Evolutionary conservation across 495 filamentous ascomycete species (phyloP).

Genomic region (Xylaria bambusicola): DNA sequence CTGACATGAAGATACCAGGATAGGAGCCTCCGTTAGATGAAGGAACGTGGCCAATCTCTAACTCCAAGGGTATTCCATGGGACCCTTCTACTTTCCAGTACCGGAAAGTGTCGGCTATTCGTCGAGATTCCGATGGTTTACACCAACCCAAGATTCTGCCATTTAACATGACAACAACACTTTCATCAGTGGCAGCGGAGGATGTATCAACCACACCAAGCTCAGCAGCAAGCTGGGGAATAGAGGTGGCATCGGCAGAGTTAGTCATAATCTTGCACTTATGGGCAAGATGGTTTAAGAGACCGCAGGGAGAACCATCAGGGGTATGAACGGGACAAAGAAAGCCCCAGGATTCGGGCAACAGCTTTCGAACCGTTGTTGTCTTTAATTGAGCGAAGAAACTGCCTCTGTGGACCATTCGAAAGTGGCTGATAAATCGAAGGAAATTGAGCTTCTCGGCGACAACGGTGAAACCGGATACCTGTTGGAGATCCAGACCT

Average conservation of each 20-base stretch:
- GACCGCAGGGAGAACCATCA: conserved; percentile 90
- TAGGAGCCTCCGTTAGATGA: conserved; percentile 87
- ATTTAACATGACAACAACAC: conserved; percentile 84
- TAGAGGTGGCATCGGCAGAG: conserved; percentile 65
- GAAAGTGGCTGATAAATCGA: conserved; percentile 98
- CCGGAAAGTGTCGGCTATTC: conserved; percentile 79
- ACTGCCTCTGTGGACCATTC: conserved; percentile 97
- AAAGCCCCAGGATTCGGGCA: conserved; percentile 98
- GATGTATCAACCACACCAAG: conserved; percentile 74
- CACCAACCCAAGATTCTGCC: conserved; percentile 90
- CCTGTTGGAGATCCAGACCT: conserved; percentile 90
- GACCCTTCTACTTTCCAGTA: conserved; percentile 94
- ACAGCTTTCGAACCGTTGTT: conserved; percentile 89
- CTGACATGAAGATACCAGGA: conserved; percentile 93
- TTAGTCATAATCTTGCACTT: conserved; percentile 87
- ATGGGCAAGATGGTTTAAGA: conserved; percentile 93
- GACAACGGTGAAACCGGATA: conserved; percentile 91
- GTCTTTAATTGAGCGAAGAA: conserved; percentile 99
- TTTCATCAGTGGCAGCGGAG: conserved; percentile 74
- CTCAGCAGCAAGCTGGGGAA: conserved; percentile 71
- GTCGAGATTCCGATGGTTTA: conserved; percentile 73
- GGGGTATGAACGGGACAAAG: conserved; percentile 97
- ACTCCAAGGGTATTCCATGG: conserved; percentile 77
- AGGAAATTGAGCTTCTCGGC: conserved; percentile 99
- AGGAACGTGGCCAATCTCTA: conserved; percentile 92